Evolutionary conservation across 768 basidiomycete genomes (phyloP).

Genomic region (Tricholoma saponaceum): DNA sequence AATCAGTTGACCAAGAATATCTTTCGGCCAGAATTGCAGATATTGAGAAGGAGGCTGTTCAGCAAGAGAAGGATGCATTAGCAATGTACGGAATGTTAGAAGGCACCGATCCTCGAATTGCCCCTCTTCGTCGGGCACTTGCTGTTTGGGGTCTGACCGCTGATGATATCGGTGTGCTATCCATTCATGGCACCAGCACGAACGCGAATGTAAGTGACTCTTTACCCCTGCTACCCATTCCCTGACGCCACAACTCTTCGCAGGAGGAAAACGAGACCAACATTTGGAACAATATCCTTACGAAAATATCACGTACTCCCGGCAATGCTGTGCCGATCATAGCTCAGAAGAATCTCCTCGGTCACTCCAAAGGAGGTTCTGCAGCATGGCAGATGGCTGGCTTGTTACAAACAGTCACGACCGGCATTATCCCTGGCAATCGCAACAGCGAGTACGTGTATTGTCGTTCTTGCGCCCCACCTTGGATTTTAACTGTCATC

Average conservation of each 20-base stretch:
- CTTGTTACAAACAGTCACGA: slow-evolving; percentile 77
- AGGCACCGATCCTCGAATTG: slow-evolving; percentile 78
- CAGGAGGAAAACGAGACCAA: slow-evolving; percentile 96
- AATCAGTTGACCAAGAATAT: slow-evolving; percentile 58
- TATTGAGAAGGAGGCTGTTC: slow-evolving; percentile 85
- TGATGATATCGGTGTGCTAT: slow-evolving; percentile 88
- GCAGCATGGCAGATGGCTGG: slow-evolving; percentile 97
- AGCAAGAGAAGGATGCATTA: slow-evolving; percentile 92
- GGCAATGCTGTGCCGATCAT: slow-evolving; percentile 98
- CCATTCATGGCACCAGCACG: slow-evolving; percentile 88
- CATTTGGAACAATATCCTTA: slow-evolving; percentile 95
- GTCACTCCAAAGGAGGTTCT: slow-evolving; percentile 98
- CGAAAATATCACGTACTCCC: slow-evolving; percentile 79
- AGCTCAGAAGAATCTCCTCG: slow-evolving; percentile 95
- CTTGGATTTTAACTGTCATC: neutral
- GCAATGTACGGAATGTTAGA: slow-evolving; percentile 94
- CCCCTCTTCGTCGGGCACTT: slow-evolving; percentile 91
- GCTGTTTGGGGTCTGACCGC: slow-evolving; percentile 95
- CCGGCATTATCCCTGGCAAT: slow-evolving; percentile 91
- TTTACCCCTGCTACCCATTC: neutral
- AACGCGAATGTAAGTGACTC: slow-evolving; percentile 60
- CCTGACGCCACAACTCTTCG: slow-evolving; percentile 9
- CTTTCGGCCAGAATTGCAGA: slow-evolving; percentile 72
- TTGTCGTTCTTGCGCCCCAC: neutral
- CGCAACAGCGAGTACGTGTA: slow-evolving; percentile 87